A percentile compares a stretch with the other conserved stretches of the same genome.
phyloP scores from a whole-genome alignment of 495 filamentous ascomycete genomes.

The Podospora didyma region DNA sequence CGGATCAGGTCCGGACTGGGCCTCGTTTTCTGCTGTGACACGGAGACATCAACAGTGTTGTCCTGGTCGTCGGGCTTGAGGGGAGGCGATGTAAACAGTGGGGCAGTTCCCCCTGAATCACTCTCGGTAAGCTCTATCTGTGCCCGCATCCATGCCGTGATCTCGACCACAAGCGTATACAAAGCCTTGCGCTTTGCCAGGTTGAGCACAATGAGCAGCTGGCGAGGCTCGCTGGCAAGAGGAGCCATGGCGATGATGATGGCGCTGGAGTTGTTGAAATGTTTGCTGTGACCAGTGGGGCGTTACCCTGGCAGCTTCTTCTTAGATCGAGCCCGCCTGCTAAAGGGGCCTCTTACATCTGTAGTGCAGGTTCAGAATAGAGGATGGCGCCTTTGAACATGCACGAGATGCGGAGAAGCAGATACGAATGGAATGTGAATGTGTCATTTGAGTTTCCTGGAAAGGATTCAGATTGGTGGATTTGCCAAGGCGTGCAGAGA shows the following conservation, averaged over 20 bases:
- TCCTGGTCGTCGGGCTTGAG: background rate
- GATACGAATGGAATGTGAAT: too few relatives aligned
- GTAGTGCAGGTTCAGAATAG: too few relatives aligned
- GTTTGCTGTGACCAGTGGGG: too few relatives aligned
- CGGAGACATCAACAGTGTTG: background rate
- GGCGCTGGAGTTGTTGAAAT: too few relatives aligned
- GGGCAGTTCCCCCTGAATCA: background rate
- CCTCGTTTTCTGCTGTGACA: background rate
- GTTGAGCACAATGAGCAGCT: conserved; percentile 41
- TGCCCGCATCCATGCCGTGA: conserved; percentile 37
- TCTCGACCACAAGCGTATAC: conserved; percentile 35
- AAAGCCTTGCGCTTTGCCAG: conserved; percentile 37
- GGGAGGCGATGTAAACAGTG: conserved; percentile 7
- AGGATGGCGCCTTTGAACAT: too few relatives aligned
- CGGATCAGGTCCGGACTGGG: conserved; percentile 28
- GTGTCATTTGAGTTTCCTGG: background rate
- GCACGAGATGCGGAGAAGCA: too few relatives aligned
- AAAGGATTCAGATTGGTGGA: too few relatives aligned
- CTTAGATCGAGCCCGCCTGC: too few relatives aligned
- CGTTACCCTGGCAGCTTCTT: too few relatives aligned
- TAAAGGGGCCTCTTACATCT: too few relatives aligned
- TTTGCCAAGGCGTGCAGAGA: too few relatives aligned
- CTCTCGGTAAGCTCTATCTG: conserved; percentile 29
- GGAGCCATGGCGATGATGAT: conserved; percentile 35
- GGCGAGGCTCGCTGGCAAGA: conserved; percentile 40